These are phyloP conservation scores for Xerocomus cyaneibrunnescens DNA, from an alignment of 1,284 basidiomycete genomes.

Conservation along the genomic window DNA sequence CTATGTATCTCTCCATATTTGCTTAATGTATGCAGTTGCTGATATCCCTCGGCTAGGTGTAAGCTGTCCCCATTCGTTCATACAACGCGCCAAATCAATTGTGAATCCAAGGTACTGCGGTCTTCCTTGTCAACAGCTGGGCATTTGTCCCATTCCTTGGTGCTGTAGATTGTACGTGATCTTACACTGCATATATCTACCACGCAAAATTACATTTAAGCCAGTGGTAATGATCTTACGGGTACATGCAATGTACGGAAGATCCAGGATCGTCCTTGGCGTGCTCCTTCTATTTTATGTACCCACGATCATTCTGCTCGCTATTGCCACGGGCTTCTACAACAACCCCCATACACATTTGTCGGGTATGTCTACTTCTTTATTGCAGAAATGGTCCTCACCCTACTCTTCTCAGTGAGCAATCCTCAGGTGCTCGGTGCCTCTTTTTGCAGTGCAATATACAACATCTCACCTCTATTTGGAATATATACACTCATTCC, in stretches of 20 bases:
- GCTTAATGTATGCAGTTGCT: not conserved
- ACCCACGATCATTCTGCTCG: not conserved
- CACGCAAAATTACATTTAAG: not conserved
- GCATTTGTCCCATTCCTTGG: not conserved
- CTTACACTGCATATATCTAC: not conserved
- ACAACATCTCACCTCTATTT: not conserved
- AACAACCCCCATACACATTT: not conserved
- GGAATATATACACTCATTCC: not conserved
- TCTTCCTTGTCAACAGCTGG: not conserved
- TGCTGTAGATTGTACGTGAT: constrained; percentile 4
- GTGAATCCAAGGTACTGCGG: not conserved
- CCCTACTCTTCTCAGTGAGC: not conserved
- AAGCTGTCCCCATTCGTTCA: not conserved
- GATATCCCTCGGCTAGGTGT: not conserved
- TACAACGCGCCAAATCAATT: not conserved
- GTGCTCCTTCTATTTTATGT: not conserved
- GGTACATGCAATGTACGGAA: not conserved
- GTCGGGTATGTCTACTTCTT: not conserved
- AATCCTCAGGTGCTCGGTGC: not conserved
- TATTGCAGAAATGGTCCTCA: too few species aligned
- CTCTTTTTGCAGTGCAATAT: not conserved
- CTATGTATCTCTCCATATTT: not conserved
- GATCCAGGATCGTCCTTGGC: not conserved
- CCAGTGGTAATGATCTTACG: constrained; percentile 7
- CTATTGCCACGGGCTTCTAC: not conserved